Evolutionary conservation across 202 grass and related monocot genomes (phyloP), one percentile per base, ranked within the genome.

Genomic region (Musa balbisiana): DNA sequence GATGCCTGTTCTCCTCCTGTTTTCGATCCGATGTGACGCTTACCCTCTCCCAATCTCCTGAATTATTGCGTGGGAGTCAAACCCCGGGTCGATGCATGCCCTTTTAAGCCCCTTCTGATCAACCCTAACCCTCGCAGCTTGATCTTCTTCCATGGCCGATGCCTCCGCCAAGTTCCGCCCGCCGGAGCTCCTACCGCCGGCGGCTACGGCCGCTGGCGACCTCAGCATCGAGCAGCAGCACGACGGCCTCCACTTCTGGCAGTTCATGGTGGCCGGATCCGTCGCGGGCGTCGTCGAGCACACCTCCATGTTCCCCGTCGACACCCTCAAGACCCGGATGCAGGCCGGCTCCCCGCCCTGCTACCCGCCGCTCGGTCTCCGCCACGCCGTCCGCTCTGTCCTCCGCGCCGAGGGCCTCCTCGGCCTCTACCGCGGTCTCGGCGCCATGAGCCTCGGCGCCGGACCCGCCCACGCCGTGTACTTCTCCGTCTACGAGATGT

Each of bases 271-370:
- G 5, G 58, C 58, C 19, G 58, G 58, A 9, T 62, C 58, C 58
- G 17, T 62, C 17, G 58, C 58, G 19, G 64, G 64, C 21, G 21
- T 67, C 23, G 24, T 67, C 64, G 64, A 67, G 24, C 64, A 67
- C 24, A 33, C 64, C 10, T 16, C 64, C 64, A 67, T 67, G 64
- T 67, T 67, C 23, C 64, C 64, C 23, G 23, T 67, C 24, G 64
- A 67, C 24, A 67, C 64, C 23, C 64, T 67, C 64, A 67, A 67
- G 64, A 67, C 64, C 21, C 20, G 64, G 64, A 67, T 67, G 64
- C 64, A 67, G 64, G 16, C 22, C 3, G 24, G 58, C 8, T 62
- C 22, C 3, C 64, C 64, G 12, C 23, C 23, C 23, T 33, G 64
- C 64, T 24, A 33, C 23, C 64, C 64, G 20, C 23, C 64, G 9